Evolutionary conservation across 2,329 filamentous ascomycete species (phyloP), one percentile per base, ranked within the genome.

Genomic region (Arthrobotrys musiformis): DNA sequence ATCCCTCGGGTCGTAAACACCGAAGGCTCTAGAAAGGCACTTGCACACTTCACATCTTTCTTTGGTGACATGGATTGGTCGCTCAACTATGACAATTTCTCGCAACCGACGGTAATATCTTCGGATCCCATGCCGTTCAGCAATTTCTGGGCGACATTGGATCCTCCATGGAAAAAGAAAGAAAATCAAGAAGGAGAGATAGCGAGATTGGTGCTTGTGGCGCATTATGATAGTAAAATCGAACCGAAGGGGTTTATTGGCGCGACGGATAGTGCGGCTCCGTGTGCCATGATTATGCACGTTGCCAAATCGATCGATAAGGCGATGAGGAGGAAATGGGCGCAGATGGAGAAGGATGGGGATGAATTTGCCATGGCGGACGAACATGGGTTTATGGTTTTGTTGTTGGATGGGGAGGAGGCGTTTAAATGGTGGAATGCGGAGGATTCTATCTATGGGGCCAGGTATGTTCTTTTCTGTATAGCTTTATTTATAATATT

Each of bases 401-500:
- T 99, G 28, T 87, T 99, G 68, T 84, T 99, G 6, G 95, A 99
- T 81, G 95, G 95, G 3, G 95, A 99, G 84, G 95, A 99, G 84
- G 94, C 95, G 0, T 99, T 97, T 84, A 85, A 89, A 22, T 84
- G 83, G 0, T 99, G 95, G 95, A 91, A 90, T 0, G 88, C 89
- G 37, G 88, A 86, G 0, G 95, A 99, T 83, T 96, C 92, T 4
- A 85, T 97, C 3, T 99, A 99, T 81, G 95, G 95, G 1, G 89
- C 94, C 17, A 89, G 93, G 90, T 92, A 85, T 44, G 86, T 68
- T 17, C 73, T 54, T 1, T 42, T 24, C 1, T 7, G 26, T 19
- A 6, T 40, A 9, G 22, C 2, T 19, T 61, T 19, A 22, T 52
- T 37, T 37, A 35, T 33, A 37, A 63, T 37, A n/a, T 50, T 0